Evolutionary conservation across 805 yeast species (phyloP).

Genomic region (Kregervanrija pseudodelftensis): DNA sequence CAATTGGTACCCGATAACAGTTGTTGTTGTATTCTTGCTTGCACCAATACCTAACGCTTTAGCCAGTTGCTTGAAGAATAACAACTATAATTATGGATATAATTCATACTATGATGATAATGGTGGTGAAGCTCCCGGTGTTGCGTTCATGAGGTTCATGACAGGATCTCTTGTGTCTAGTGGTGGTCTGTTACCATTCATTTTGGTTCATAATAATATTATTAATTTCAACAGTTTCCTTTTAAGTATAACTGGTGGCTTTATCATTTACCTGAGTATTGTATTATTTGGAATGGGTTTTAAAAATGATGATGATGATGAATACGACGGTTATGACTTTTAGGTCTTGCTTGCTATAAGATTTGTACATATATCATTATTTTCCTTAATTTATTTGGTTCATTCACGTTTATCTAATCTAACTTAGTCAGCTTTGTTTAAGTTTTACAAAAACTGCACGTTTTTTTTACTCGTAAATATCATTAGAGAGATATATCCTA

Average conservation of each 20-base stretch:
- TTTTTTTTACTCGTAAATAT: no score
- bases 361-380: conserved; percentile 62
- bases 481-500: no score
- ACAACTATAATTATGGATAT: conserved; percentile 5
- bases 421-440: no score
- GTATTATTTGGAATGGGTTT: conserved; percentile 76
- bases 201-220: conserved; percentile 24
- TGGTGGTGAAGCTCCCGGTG: conserved; percentile 14
- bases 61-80: conserved; percentile 14
- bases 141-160: conserved; percentile 23
- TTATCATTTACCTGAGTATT: conserved; percentile 73
- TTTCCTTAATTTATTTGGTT: conserved; percentile 55
- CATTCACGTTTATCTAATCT: conserved; percentile 47
- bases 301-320: conserved; percentile 43
- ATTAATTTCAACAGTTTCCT: conserved; percentile 26
- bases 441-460: no score
- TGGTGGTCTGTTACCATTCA: conserved; percentile 27
- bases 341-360: conserved; percentile 28
- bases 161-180: conserved; percentile 29
- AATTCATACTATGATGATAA: conserved; percentile 14
- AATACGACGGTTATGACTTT: conserved; percentile 18
- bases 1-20: conserved; percentile 86
- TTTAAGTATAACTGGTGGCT: conserved; percentile 81
- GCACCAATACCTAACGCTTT: conserved; percentile 32
- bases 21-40: conserved; percentile 31